Evolutionary conservation across 257 asterid genomes (phyloP).

Genomic region (Thymus quinquecostatus): DNA sequence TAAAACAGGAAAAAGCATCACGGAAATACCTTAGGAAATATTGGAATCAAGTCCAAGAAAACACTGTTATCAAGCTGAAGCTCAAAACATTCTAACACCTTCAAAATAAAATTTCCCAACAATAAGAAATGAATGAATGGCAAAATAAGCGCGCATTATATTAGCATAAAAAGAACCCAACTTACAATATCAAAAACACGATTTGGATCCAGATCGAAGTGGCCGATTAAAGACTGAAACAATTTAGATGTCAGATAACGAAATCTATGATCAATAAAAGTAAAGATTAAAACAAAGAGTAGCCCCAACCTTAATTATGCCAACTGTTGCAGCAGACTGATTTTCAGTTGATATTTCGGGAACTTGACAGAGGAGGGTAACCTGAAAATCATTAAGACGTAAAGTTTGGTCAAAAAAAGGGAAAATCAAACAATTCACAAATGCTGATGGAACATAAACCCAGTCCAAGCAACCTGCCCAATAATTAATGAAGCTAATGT

Average conservation of each 20-base stretch:
- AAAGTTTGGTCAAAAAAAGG: conserved; percentile 19
- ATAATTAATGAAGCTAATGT: neutral
- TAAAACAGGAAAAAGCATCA: conserved; percentile 8
- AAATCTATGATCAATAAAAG: conserved; percentile 15
- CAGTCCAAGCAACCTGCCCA: neutral
- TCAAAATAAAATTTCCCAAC: conserved; percentile 25
- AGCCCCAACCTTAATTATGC: conserved; percentile 81
- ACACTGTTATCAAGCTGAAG: conserved; percentile 81
- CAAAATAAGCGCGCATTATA: neutral
- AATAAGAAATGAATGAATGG: conserved; percentile 21
- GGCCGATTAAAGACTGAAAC: conserved; percentile 95
- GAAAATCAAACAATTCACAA: neutral
- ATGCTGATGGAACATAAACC: conserved; percentile 7
- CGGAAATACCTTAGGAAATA: conserved; percentile 85
- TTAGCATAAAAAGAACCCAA: conserved; percentile 30
- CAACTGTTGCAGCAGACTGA: conserved; percentile 82
- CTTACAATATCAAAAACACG: conserved; percentile 98
- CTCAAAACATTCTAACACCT: conserved; percentile 97
- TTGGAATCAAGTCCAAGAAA: conserved; percentile 90
- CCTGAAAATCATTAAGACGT: conserved; percentile 50
- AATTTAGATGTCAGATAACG: conserved; percentile 33
- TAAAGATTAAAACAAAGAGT: conserved; percentile 23
- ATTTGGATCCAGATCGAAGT: conserved; percentile 98
- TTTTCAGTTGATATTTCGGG: conserved; percentile 66
- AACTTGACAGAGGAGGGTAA: conserved; percentile 90